Evolutionary conservation across 257 asterid species (phyloP), one percentile per base, ranked within the genome.

Genomic region (Plectranthus barbatus): DNA sequence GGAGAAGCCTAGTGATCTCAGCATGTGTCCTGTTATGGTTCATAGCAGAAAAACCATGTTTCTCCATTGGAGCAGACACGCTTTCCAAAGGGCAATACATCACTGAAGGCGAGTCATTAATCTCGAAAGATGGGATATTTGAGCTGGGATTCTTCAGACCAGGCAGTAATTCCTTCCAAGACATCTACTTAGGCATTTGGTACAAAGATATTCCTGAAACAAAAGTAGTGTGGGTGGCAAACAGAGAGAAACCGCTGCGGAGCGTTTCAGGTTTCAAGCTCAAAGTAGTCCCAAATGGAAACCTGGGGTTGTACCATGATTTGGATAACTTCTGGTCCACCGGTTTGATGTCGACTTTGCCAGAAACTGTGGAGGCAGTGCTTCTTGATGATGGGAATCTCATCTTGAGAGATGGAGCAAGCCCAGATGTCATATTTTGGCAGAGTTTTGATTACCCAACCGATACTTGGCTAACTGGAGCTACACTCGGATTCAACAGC

Each of bases 381-480:
- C 79, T 72, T 75, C 70, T 75, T 21, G 76, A 79, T 17, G 45
- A 14, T 39, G 82, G 82, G 11, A 80, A 80, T 64, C 63, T 76
- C 5, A 56, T 76, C 23, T 46, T 76, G 13, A 64, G 80, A 42
- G 78, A 73, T 53, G 42, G 58, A 20, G 49, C 61, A n/a, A 54
- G 20, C 14, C 58, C 71, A 15, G 7, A 14, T 9, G 18, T 18
- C 5, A 36, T 70, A 29, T 57, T 63, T 14, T 79, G 84, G 81
- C 75, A 70, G 34, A 79, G 78, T 46, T 75, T 75, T 62, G 75
- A 79, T 62, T 47, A 69, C 10, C 81, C 79, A 9, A 76, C 85
- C 24, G 60, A 80, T 49, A 54, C 77, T 49, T 80, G 85, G 83
- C 66, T 77, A 9, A 67, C 78, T 18, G 79, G 70, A 6, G 78